These are phyloP conservation scores for Diaporthe citrichinensis DNA, from an alignment of 2,329 filamentous ascomycete species.

Conservation along the genomic window DNA sequence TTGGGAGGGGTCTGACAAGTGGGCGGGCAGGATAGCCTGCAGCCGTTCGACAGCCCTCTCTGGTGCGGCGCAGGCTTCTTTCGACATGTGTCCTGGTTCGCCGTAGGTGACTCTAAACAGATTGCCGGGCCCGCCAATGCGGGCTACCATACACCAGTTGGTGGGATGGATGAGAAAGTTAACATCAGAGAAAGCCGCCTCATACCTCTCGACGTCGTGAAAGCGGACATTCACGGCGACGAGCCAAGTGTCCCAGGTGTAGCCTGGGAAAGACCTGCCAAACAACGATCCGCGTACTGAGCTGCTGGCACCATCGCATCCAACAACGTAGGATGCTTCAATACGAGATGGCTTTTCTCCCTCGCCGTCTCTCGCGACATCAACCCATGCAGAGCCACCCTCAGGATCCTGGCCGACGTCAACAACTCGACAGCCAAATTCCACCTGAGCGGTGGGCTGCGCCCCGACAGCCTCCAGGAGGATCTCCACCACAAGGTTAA, in stretches of 20 bases:
- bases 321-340: conserved; percentile 57
- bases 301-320: conserved; percentile 57
- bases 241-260: conserved; percentile 61
- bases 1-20: background rate
- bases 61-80: background rate
- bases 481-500: conserved; percentile 55
- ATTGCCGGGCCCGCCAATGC: background rate
- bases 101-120: conserved; percentile 24
- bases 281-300: conserved; percentile 53
- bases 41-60: background rate
- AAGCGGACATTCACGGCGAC: conserved; percentile 66
- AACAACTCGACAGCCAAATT: conserved; percentile 53
- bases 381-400: conserved; percentile 45
- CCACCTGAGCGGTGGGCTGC: conserved; percentile 49
- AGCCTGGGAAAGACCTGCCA: conserved; percentile 58
- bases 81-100: background rate
- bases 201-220: conserved; percentile 65
- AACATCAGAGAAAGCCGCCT: background rate
- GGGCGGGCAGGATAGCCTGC: background rate
- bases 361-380: conserved; percentile 40
- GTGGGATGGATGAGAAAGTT: conserved; percentile 23
- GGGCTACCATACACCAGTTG: conserved; percentile 28
- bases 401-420: conserved; percentile 50
- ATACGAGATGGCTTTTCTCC: conserved; percentile 25
- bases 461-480: conserved; percentile 51